Evolutionary conservation across 805 yeast genomes (phyloP).

Genomic region (Komagataella phaffii): DNA sequence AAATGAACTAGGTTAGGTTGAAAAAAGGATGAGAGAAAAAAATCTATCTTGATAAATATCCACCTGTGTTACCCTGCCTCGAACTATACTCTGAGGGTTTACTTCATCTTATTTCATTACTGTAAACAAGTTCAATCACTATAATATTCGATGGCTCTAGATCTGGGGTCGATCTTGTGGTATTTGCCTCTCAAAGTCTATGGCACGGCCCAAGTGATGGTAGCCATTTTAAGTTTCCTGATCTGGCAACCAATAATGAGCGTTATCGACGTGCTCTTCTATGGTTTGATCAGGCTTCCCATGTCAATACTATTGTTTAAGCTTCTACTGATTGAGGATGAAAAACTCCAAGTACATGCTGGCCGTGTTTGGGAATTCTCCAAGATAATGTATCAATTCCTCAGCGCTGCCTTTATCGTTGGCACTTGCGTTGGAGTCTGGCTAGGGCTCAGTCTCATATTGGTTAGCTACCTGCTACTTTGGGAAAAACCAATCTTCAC

Average conservation of each 20-base stretch:
- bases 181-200: neutral
- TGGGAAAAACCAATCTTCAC: neutral
- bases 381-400: conserved; percentile 11
- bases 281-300: neutral
- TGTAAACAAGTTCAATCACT: neutral
- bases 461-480: neutral
- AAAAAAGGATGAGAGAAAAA: neutral
- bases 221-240: neutral
- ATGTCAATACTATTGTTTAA: neutral
- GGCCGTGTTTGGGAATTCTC: neutral
- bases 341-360: neutral
- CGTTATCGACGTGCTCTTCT: neutral
- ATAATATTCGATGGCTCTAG: neutral
- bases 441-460: neutral
- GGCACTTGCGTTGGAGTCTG: conserved; percentile 11
- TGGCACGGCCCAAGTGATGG: neutral
- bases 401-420: conserved; percentile 9
- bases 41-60: neutral
- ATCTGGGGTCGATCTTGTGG: neutral
- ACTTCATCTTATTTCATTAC: neutral
- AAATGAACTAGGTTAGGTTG: neutral
- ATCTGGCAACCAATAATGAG: neutral
- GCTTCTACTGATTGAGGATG: neutral
- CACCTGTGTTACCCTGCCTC: neutral
- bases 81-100: neutral